Percentiles rank a stretch among this genome's conserved stretches.
Conservation (phyloP, 768 basidiomycete species). For the Tylopilus plumbeoviolaceoides region DNA sequence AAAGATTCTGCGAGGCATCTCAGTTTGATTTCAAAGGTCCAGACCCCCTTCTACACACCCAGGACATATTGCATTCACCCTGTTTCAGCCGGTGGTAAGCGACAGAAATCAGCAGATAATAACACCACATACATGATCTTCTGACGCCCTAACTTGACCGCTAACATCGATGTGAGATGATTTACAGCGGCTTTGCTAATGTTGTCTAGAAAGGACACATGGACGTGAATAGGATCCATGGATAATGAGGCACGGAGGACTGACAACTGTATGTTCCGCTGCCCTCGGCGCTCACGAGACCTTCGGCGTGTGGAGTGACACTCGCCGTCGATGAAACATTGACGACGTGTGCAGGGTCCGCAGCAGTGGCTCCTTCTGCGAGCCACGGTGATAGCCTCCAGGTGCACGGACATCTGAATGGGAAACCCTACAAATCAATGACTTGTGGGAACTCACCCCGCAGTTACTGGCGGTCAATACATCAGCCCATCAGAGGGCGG, state of each 20-base stretch:
- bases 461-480: constrained; percentile 36
- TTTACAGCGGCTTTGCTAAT: constrained; percentile 86
- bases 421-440: not conserved
- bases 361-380: constrained; percentile 55
- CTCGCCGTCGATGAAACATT: constrained; percentile 76
- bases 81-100: constrained; percentile 24
- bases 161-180: constrained; percentile 72
- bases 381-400: constrained; percentile 44
- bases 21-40: not conserved
- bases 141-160: constrained; percentile 54
- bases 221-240: not conserved
- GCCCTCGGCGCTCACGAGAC: constrained; percentile 46
- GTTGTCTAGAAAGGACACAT: constrained; percentile 45
- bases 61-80: constrained; percentile 81
- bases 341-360: constrained; percentile 72
- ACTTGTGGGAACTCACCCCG: constrained; percentile 29
- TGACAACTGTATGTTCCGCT: constrained; percentile 77
- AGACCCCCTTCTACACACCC: constrained; percentile 43
- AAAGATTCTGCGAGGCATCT: constrained; percentile 48
- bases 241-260: constrained; percentile 29
- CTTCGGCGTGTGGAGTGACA: constrained; percentile 48
- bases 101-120: not conserved
- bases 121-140: constrained; percentile 58
- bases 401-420: not conserved
- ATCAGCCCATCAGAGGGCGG: not conserved